These are phyloP conservation scores for Rhodosorus marinus DNA, from an alignment of 23 red algal species.

Conservation along the genomic window DNA sequence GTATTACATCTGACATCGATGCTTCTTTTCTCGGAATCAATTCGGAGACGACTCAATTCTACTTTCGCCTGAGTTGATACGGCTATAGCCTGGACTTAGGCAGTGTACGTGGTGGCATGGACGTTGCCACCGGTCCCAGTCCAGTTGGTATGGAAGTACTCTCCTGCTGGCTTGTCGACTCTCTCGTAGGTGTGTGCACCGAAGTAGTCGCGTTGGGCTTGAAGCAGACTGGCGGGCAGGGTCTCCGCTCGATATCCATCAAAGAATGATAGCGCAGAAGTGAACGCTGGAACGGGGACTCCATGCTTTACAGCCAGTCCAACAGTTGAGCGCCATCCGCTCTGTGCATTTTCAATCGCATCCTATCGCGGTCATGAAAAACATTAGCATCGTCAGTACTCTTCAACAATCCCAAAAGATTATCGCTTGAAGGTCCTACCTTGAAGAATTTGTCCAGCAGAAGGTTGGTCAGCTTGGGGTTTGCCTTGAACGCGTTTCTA, in stretches of 20 bases:
- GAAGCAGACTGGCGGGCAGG: constrained; percentile 51
- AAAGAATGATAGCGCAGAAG: constrained; percentile 33
- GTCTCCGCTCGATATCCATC: constrained; percentile 42
- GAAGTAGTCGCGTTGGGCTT: constrained; percentile 94
- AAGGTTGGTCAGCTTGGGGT: constrained; percentile 28
- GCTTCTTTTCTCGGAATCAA: too few species aligned
- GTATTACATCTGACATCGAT: too few species aligned
- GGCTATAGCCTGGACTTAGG: constrained; percentile 4
- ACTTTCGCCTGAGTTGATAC: too few species aligned
- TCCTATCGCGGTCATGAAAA: too few species aligned
- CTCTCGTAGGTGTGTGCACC: constrained; percentile 86
- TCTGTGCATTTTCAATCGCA: constrained; percentile 15
- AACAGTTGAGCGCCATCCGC: constrained; percentile 33
- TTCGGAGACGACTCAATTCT: too few species aligned
- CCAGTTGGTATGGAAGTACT: constrained; percentile 84
- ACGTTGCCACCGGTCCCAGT: constrained; percentile 46
- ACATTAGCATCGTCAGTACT: too few species aligned
- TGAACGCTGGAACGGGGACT: constrained; percentile 42
- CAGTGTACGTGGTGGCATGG: constrained; percentile 36
- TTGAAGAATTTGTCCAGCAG: constrained; percentile 41
- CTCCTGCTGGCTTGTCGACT: constrained; percentile 23
- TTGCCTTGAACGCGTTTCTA: constrained; percentile 22
- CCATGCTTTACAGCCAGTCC: constrained; percentile 24
- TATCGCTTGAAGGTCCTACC: too few species aligned
- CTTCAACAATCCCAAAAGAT: too few species aligned